phyloP scores from a whole-genome alignment of 805 yeast species.

The Pichia eremophila region DNA sequence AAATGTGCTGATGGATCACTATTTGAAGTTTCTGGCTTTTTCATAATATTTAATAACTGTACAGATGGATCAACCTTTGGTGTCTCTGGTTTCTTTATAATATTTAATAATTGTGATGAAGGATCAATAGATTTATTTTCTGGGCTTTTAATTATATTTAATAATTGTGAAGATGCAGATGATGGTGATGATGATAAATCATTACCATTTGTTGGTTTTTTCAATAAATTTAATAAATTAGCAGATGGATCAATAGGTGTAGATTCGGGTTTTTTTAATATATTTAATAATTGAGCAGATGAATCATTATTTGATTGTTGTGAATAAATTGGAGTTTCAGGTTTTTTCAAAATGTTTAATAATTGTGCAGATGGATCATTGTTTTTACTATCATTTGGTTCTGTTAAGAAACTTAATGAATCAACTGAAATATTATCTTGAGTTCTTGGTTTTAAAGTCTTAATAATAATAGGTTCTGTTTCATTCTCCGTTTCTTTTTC shows the following conservation, averaged over 20 bases:
- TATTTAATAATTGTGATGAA: slow-evolving; percentile 1
- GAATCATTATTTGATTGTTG: neutral
- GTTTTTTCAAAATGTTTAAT: slow-evolving; percentile 2
- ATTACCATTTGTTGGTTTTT: neutral
- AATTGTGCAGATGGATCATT: slow-evolving; percentile 7
- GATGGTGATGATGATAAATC: no score
- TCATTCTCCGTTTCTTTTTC: neutral
- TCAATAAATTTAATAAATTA: slow-evolving; percentile 5
- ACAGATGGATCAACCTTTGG: neutral
- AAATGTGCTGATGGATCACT: slow-evolving; percentile 1
- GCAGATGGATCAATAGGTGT: neutral
- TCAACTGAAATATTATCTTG: neutral
- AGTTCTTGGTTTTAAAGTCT: neutral
- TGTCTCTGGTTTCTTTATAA: slow-evolving; percentile 2
- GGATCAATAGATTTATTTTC: neutral
- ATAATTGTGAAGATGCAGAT: neutral
- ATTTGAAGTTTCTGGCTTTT: neutral
- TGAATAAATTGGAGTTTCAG: neutral
- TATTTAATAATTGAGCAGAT: slow-evolving; percentile 3
- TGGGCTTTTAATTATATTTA: slow-evolving; percentile 3
- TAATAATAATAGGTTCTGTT: neutral
- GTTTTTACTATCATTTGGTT: neutral
- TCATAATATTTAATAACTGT: neutral
- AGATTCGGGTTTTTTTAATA: slow-evolving; percentile 2
- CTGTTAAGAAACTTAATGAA: neutral